phyloP scores from a whole-genome alignment of 805 yeast species.

The Saturnispora bothae region DNA sequence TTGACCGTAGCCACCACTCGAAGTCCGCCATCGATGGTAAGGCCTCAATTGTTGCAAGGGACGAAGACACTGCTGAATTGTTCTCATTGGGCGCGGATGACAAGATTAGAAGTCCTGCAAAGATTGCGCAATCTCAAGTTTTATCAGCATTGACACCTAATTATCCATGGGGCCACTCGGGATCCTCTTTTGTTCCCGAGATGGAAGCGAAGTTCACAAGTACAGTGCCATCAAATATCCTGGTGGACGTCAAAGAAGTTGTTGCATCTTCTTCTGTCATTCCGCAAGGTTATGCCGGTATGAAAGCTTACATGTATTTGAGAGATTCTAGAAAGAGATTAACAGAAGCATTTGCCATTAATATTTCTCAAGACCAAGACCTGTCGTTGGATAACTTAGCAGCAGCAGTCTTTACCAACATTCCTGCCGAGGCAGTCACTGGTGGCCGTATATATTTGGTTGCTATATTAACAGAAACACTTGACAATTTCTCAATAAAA shows the following conservation, averaged over 20 bases:
- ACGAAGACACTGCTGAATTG: slow-evolving; percentile 46
- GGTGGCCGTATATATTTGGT: slow-evolving; percentile 63
- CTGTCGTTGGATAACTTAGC: slow-evolving; percentile 56
- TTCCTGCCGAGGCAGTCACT: slow-evolving; percentile 53
- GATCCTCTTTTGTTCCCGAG: slow-evolving; percentile 32
- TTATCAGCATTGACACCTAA: slow-evolving; percentile 63
- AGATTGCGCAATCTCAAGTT: slow-evolving; percentile 56
- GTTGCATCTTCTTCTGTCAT: slow-evolving; percentile 44
- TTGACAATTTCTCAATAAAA: slow-evolving; percentile 17
- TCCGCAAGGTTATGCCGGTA: slow-evolving; percentile 60
- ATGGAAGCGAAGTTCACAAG: slow-evolving; percentile 37
- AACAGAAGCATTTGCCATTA: slow-evolving; percentile 72
- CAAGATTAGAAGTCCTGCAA: slow-evolving; percentile 35
- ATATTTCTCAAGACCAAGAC: slow-evolving; percentile 47
- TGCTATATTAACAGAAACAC: slow-evolving; percentile 63
- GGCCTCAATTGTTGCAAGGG: slow-evolving; percentile 58
- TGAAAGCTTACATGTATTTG: slow-evolving; percentile 63
- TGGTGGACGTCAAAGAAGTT: slow-evolving; percentile 70
- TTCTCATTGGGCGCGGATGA: slow-evolving; percentile 23
- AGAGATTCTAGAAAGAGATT: slow-evolving; percentile 53
- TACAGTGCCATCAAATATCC: slow-evolving; percentile 51
- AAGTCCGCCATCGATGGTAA: slow-evolving; percentile 36
- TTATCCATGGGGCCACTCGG: slow-evolving; percentile 42
- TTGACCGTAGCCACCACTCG: slow-evolving; percentile 21
- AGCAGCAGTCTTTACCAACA: slow-evolving; percentile 69